These are phyloP conservation scores for Gynostemma pentaphyllum DNA, from an alignment of 306 rosid species.

Conservation along the genomic window DNA sequence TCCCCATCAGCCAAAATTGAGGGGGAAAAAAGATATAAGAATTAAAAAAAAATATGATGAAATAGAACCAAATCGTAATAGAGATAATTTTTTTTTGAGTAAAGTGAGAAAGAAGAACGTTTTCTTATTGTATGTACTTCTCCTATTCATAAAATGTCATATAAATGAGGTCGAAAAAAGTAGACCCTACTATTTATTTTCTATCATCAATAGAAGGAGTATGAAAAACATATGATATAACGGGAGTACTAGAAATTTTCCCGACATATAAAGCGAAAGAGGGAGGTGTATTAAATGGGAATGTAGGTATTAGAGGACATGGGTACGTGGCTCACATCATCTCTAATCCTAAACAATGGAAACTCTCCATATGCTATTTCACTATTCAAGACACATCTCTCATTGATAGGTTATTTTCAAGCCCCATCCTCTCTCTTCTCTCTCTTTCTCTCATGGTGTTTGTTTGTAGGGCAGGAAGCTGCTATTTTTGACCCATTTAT, in stretches of 20 bases:
- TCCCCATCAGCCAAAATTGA: too few species aligned
- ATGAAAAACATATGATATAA: too few species aligned
- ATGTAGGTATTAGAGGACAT: conserved; percentile 17
- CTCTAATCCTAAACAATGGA: conserved; percentile 16
- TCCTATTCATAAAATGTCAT: too few species aligned
- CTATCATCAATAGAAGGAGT: too few species aligned
- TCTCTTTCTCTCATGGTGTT: conserved; percentile 1
- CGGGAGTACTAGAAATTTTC: background rate
- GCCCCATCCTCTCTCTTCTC: conserved; percentile 22
- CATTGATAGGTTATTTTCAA: conserved; percentile 18
- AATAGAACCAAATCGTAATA: too few species aligned
- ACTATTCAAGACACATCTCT: conserved; percentile 16
- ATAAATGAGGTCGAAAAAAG: too few species aligned
- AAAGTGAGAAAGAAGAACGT: too few species aligned
- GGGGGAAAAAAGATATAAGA: too few species aligned
- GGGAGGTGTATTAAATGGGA: background rate
- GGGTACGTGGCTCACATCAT: conserved; percentile 30
- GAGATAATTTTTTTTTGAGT: too few species aligned
- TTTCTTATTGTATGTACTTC: too few species aligned
- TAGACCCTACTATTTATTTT: too few species aligned
- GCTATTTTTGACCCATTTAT: conserved; percentile 19
- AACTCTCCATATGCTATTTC: conserved; percentile 23
- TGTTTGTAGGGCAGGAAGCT: background rate
- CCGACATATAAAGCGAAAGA: background rate
- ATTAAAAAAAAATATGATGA: too few species aligned